These are phyloP conservation scores for Fraxinus xanthoxyloides DNA, from an alignment of 305 asterid species.

Conservation along the genomic window DNA sequence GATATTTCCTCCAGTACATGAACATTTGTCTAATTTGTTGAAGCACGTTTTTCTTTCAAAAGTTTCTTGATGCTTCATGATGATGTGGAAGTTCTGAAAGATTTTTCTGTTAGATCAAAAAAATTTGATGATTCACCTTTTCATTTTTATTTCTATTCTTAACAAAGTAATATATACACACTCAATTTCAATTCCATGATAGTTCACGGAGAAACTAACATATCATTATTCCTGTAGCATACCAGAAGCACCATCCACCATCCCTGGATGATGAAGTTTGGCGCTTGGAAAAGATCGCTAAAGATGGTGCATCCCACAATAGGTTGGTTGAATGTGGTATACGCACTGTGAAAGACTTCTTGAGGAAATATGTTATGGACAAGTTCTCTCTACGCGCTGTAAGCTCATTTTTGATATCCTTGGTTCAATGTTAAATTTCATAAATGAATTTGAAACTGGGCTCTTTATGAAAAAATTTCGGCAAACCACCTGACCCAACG, in stretches of 20 bases:
- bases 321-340: conserved; percentile 40
- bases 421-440: not conserved
- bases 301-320: conserved; percentile 63
- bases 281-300: conserved; percentile 79
- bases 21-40: not conserved
- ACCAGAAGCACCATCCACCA: conserved; percentile 80
- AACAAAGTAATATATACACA: not conserved
- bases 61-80: not conserved
- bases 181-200: not conserved
- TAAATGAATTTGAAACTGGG: not conserved
- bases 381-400: conserved; percentile 48
- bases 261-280: conserved; percentile 57
- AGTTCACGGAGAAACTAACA: conserved; percentile 1
- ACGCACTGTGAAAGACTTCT: conserved; percentile 48
- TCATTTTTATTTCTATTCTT: not conserved
- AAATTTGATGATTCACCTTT: not conserved
- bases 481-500: conserved; percentile 3
- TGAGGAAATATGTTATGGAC: conserved; percentile 42
- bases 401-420: conserved; percentile 28
- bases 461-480: conserved; percentile 3
- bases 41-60: not conserved
- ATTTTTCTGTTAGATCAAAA: not conserved
- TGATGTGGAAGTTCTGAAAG: not conserved
- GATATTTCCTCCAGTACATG: not conserved
- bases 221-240: conserved; percentile 43